Base-by-base conservation (phyloP, 2,329 filamentous ascomycete genomes). In the Orbilia quercus region DNA sequence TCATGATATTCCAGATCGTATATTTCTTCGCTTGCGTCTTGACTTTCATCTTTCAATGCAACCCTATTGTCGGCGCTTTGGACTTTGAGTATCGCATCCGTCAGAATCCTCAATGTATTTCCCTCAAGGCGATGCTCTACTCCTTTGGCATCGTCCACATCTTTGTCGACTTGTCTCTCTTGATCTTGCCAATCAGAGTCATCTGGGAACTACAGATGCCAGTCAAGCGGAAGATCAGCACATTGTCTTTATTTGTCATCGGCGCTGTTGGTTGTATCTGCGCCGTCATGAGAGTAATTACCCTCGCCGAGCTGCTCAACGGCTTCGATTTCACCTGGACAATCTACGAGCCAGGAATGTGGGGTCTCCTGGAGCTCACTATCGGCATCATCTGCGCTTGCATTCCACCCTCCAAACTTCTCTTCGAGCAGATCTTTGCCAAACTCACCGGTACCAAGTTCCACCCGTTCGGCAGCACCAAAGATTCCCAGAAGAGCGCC, bases 191-290 rank as follows among this genome's bases (percentile, higher is more conserved):
- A 7, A 66, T 74, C 38, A 66, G 57, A n/a, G 69, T 74, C 12
- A 74, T 66, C 28, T 74, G 69, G 69, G 60, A 74, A n/a, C 63
- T 74, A n/a, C 60, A 74, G 23, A 67, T 74, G 60, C 69, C 69
- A 11, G 28, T 66, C 20, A 74, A 67, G 55, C 59, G 63, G 50
- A 74, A 74, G 69, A 42, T 67, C 36, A 74, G 54, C 20, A 66
- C 57, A 16, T 20, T 74, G 16, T 66, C 63, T 14, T 31, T 74
- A 44, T 74, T 74, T 18, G 60, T 74, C 38, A 42, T 74, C n/a
- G 69, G 69, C 6, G 69, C 47, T 11, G 44, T 74, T n/a, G 69
- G 60, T 38, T 74, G 69, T 25, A 16, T 74, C 36, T 74, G 69
- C 44, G 60, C 69, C 20, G 36, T 67, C 31, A 74, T 74, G 69